Conservation (phyloP, 2,329 filamentous ascomycete genomes). For the Plenodomus tracheiphilus region DNA sequence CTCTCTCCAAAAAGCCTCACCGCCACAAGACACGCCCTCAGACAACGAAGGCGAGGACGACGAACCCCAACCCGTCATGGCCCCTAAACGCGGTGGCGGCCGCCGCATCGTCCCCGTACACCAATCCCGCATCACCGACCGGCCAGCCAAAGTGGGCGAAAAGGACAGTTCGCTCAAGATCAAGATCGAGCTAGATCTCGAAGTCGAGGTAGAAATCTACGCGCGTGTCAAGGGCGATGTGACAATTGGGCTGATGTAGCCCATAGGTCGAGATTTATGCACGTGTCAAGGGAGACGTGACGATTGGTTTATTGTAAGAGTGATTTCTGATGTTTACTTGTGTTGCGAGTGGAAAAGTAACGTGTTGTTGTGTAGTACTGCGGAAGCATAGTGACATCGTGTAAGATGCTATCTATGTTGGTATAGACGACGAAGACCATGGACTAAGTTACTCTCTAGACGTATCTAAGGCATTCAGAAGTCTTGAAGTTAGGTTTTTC, state of each 20-base stretch:
- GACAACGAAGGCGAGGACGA: slow-evolving; percentile 11
- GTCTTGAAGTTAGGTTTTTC: no score
- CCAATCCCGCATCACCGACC: slow-evolving; percentile 46
- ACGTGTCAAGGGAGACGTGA: slow-evolving; percentile 40
- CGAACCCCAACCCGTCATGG: background rate
- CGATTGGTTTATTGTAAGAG: slow-evolving; percentile 46
- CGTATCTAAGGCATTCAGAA: no score
- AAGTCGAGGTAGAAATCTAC: slow-evolving; percentile 39
- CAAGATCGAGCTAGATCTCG: slow-evolving; percentile 48
- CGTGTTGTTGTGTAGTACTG: background rate
- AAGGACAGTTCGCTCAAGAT: slow-evolving; percentile 48
- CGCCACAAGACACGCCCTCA: no score
- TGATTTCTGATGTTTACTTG: slow-evolving; percentile 12
- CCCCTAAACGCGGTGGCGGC: slow-evolving; percentile 4
- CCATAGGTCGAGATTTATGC: slow-evolving; percentile 49
- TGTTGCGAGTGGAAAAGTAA: background rate
- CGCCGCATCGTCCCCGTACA: slow-evolving; percentile 35
- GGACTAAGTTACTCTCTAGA: no score
- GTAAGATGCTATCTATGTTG: no score
- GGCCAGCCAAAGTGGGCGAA: slow-evolving; percentile 38
- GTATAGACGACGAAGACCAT: no score
- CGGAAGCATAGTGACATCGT: no score
- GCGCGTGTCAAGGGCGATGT: slow-evolving; percentile 39
- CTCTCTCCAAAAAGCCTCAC: slow-evolving; percentile 8
- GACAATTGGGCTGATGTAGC: slow-evolving; percentile 37